Evolutionary conservation across 2,329 filamentous ascomycete genomes (phyloP), one percentile per base, ranked within the genome.

Genomic region (Cladosporium sp.): DNA sequence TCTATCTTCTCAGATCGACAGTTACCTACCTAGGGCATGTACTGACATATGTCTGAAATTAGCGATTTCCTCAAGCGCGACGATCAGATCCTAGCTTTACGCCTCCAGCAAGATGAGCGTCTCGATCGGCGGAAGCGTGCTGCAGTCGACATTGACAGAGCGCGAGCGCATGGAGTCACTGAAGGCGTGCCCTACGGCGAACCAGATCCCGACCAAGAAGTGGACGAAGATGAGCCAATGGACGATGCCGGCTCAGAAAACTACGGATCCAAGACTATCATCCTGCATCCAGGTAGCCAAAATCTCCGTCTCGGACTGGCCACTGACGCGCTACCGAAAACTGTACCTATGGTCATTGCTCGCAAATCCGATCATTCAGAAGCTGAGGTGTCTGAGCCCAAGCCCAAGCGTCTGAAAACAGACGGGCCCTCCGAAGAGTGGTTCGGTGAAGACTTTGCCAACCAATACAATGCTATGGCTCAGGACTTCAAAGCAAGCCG

Each of bases 41-140:
- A 28, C 48, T 51, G 31, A 50, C 45, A 16, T 11, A 41, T 44
- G 9, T 35, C 6, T 50, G 33, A 31, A 28, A 50, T 32, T 61
- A 95, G 90, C 56, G 93, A 98, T 68, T 98, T 95, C 64, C 87
- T 98, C 73, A 98, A 98, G 76, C 86, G 92, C 65, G 93, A 98
- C 75, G 93, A 97, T 64, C 93, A 98, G 73, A 85, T 95, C 55
- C 83, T 98, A 33, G 89, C 92, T 10, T 82, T 92, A 52, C 85
- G 93, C 64, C 80, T 95, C 13, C 89, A 95, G 63, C 86, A 85
- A 70, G 93, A 98, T 69, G 89, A 92, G 61, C 85, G 83, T 46
- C 81, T 89, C 59, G 90, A 93, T 58, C 82, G 84, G 56, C 86
- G 95, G 70, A 85, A 93, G 34, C 89, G 91, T 69, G 86, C 79